These are phyloP conservation scores for Corylus avellana DNA, from an alignment of 306 rosid species.

Conservation along the genomic window DNA sequence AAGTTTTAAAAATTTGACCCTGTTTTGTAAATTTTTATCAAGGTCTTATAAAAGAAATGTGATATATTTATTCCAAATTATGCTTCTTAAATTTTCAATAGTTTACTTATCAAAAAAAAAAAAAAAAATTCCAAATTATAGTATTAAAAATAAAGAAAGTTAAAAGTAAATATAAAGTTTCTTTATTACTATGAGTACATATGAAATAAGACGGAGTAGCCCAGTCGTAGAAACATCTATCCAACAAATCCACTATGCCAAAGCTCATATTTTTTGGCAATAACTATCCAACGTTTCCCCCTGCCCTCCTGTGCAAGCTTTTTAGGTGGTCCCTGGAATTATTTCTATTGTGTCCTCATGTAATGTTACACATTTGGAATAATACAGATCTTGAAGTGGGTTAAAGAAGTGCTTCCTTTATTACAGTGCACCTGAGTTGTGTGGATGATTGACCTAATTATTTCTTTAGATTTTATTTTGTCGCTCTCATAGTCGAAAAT, in stretches of 20 bases:
- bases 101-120: too few species aligned
- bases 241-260: not conserved
- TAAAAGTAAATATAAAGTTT: not conserved
- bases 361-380: not conserved
- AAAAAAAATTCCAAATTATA: not conserved
- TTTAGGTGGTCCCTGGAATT: not conserved
- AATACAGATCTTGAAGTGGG: not conserved
- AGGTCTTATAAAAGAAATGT: not conserved
- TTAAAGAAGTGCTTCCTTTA: not conserved
- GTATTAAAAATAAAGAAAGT: not conserved
- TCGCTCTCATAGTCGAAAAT: constrained; percentile 4
- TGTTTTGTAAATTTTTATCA: not conserved
- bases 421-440: not conserved
- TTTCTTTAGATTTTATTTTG: not conserved
- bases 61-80: not conserved
- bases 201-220: not conserved
- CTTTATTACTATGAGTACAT: not conserved
- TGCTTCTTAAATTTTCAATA: too few species aligned
- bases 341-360: not conserved
- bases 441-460: not conserved
- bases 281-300: not conserved
- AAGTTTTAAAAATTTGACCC: not conserved
- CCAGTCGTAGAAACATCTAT: not conserved
- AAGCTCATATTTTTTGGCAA: not conserved
- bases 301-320: not conserved